Conservation (phyloP, 331 rosid species). For the Malus hybrid region DNA sequence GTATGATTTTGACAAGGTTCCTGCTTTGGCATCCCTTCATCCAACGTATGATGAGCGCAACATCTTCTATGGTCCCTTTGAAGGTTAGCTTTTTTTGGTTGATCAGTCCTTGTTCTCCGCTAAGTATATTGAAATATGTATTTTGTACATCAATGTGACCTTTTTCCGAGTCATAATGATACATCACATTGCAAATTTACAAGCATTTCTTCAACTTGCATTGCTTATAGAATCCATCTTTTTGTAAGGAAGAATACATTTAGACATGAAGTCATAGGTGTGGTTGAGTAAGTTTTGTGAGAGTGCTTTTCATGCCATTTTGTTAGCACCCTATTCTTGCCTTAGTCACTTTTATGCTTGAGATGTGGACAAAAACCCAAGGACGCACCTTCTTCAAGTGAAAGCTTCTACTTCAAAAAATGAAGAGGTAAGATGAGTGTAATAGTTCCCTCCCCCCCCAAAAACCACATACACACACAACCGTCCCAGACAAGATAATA, state of each 20-base stretch:
- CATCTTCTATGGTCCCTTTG: slow-evolving; percentile 89
- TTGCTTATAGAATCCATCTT: neutral
- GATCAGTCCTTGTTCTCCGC: neutral
- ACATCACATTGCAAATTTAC: neutral
- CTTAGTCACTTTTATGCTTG: neutral
- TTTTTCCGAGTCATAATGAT: neutral
- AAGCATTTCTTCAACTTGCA: neutral
- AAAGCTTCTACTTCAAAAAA: neutral
- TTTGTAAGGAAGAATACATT: neutral
- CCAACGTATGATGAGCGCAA: slow-evolving; percentile 59
- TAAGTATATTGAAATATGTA: neutral
- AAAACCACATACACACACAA: too few species aligned
- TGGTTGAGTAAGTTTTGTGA: neutral
- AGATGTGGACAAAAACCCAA: neutral
- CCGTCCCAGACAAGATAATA: too few species aligned
- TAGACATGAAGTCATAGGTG: neutral
- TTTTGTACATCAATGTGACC: neutral
- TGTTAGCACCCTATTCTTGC: neutral
- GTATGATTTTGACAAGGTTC: slow-evolving; percentile 85
- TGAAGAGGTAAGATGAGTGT: neutral
- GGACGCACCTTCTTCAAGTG: neutral
- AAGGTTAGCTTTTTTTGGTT: slow-evolving; percentile 52
- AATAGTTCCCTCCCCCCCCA: neutral
- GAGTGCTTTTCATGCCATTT: neutral
- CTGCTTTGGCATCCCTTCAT: slow-evolving; percentile 74